phyloP scores from a whole-genome alignment of 345 rosid species.

The Hypericum androsaemum region DNA sequence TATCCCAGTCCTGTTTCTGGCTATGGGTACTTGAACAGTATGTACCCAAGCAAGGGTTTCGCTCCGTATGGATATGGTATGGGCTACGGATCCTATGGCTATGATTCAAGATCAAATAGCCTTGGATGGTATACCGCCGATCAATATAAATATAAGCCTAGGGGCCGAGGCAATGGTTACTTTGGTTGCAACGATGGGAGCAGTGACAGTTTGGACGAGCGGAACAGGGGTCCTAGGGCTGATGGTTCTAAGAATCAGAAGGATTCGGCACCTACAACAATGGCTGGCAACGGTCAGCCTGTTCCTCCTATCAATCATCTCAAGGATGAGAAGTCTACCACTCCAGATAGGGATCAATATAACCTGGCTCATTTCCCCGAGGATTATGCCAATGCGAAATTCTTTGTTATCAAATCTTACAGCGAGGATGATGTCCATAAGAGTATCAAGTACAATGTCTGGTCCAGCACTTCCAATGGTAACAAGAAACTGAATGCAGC shows the following conservation, averaged over 20 bases:
- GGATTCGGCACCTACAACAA: constrained; percentile 28
- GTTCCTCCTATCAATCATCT: constrained; percentile 21
- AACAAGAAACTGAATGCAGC: constrained; percentile 93
- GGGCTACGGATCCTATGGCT: no score
- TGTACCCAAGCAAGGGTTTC: no score
- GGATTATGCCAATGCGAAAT: constrained; percentile 57
- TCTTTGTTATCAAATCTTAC: constrained; percentile 83
- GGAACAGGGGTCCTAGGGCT: constrained; percentile 85
- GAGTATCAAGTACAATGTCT: constrained; percentile 79
- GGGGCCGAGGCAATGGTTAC: constrained; percentile 64
- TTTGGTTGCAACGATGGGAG: constrained; percentile 50
- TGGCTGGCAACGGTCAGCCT: constrained; percentile 46
- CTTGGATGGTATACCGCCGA: no score
- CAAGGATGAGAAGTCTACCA: constrained; percentile 20
- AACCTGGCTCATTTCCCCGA: constrained; percentile 61
- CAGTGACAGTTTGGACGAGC: constrained; percentile 73
- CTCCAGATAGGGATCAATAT: constrained; percentile 55
- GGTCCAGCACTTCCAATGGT: constrained; percentile 97
- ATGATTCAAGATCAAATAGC: no score
- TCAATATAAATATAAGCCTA: constrained; percentile 25
- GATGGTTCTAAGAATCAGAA: constrained; percentile 60
- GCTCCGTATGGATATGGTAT: no score
- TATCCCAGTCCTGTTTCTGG: no score
- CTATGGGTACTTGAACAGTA: no score
- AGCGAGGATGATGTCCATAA: constrained; percentile 99